Conservation (phyloP, 106 monocot genomes). For the Acorus gramineus region DNA sequence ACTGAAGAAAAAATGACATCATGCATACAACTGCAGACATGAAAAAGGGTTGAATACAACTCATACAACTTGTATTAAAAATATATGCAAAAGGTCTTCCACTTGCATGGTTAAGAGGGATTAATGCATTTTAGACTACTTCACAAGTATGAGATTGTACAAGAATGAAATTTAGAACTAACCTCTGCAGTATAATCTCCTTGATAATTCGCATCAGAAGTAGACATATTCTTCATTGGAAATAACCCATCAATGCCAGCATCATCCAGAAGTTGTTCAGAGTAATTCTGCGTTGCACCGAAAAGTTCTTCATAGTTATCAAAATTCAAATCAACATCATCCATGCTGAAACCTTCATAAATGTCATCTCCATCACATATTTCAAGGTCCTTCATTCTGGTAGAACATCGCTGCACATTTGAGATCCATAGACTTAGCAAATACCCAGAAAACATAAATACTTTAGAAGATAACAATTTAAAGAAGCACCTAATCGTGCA, state of each 20-base stretch:
- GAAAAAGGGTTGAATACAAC: too few relatives aligned
- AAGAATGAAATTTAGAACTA: not conserved
- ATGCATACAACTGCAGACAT: too few relatives aligned
- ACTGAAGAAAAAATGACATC: too few relatives aligned
- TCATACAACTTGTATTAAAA: too few relatives aligned
- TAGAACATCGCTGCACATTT: constrained; percentile 22
- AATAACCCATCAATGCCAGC: constrained; percentile 56
- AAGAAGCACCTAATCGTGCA: too few relatives aligned
- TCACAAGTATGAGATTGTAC: too few relatives aligned
- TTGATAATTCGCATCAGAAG: constrained; percentile 33
- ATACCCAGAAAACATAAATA: too few relatives aligned
- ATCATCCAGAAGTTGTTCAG: constrained; percentile 51
- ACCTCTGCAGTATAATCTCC: constrained; percentile 31
- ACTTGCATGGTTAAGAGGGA: too few relatives aligned
- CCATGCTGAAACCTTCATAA: constrained; percentile 42
- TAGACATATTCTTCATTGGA: constrained; percentile 40
- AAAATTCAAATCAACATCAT: constrained; percentile 52
- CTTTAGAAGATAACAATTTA: too few relatives aligned
- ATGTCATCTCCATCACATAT: constrained; percentile 23
- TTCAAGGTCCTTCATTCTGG: constrained; percentile 19
- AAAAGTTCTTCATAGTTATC: constrained; percentile 79
- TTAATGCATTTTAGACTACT: too few relatives aligned
- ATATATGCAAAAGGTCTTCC: too few relatives aligned
- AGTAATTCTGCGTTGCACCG: constrained; percentile 33
- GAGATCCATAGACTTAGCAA: not conserved